Base-by-base conservation (phyloP, 75 land plant genomes). In the Selaginella moellendorffii region DNA sequence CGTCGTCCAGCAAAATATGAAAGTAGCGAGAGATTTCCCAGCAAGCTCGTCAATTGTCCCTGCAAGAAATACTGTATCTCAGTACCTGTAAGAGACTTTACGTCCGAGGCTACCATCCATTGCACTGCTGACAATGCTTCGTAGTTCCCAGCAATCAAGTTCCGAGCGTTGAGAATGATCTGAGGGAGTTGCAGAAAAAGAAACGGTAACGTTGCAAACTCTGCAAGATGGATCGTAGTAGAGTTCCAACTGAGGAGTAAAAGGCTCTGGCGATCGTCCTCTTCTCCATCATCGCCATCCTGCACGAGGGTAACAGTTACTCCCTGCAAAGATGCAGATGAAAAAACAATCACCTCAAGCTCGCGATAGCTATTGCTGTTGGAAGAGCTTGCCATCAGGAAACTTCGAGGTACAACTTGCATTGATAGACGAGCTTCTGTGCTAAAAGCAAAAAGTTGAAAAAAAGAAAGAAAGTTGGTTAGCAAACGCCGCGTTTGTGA, bases 1-100 rank as follows among this genome's bases (percentile, higher is more conserved):
- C 63, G 79, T 71, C 85, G 88, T 71, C 81, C 81, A 2, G 80
- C 84, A 63, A 92, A 92, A 69, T 92, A 92, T 0, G 97, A 92
- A 10, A 92, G 83, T 24, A 92, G 71, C 0, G 96, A 80, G 21
- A 92, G 71, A 66, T 92, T 92, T 25, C 97, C 97, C 17, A 92
- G 78, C 54, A 92, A 63, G 24, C 96, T 83, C 9, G 88, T 87
- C 1, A 91, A 56, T 79, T 84, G 90, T 0, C 97, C 93, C 91
- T 90, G 81, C 67, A 72, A n/a, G n/a, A n/a, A n/a, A n/a, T n/a
- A n/a, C n/a, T n/a, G n/a, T n/a, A n/a, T n/a, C n/a, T n/a, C n/a
- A n/a, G n/a, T n/a, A n/a, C n/a, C n/a, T n/a, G n/a, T n/a, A n/a
- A n/a, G n/a, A n/a, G n/a, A n/a, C n/a, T n/a, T n/a, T n/a, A n/a